Percentiles rank a stretch among this genome's conserved stretches.
These are phyloP conservation scores for Westerdykella ornata DNA, from an alignment of 2,329 filamentous ascomycete species.

Conservation along the genomic window DNA sequence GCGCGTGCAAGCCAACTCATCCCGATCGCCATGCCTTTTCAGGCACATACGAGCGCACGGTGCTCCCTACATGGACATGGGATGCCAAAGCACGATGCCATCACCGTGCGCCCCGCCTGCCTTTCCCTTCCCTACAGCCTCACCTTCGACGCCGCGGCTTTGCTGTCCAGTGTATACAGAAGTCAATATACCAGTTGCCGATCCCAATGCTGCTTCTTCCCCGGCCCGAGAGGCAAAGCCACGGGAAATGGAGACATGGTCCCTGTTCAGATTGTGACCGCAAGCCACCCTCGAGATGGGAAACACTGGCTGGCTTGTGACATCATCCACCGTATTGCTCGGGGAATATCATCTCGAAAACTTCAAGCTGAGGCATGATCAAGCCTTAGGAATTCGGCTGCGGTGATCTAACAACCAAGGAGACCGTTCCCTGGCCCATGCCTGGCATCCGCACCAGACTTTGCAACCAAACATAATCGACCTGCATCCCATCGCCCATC, in stretches of 20 bases:
- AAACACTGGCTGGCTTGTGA: conserved; percentile 6
- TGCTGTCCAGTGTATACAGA: not conserved
- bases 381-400: not conserved
- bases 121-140: not conserved
- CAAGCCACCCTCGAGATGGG: conserved; percentile 2
- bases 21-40: too few species aligned
- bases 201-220: not conserved
- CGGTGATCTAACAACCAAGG: not conserved
- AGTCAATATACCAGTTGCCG: not conserved
- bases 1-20: too few species aligned
- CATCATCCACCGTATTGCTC: conserved; percentile 5
- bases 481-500: conserved; percentile 3
- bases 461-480: not conserved
- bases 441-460: not conserved
- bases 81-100: not conserved
- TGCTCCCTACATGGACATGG: too few species aligned
- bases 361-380: not conserved
- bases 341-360: not conserved
- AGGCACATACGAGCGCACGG: too few species aligned
- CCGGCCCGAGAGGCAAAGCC: not conserved
- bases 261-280: not conserved
- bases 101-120: not conserved
- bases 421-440: not conserved
- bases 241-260: not conserved
- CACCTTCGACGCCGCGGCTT: not conserved